Evolutionary conservation across 257 asterid genomes (phyloP), one percentile per base, ranked within the genome.

Genomic region (Petunia secreta): DNA sequence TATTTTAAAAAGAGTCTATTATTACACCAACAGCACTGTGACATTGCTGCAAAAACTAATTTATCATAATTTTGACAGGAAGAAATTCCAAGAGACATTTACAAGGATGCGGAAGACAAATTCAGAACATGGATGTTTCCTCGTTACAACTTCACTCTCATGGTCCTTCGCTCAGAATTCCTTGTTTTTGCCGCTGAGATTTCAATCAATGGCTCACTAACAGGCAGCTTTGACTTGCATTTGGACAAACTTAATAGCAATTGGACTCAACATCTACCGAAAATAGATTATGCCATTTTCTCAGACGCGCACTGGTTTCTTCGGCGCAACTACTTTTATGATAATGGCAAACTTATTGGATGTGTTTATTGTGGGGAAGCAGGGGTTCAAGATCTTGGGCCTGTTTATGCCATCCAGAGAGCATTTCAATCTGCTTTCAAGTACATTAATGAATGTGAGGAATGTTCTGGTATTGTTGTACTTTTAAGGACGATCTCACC

Each of bases 251-350:
- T 85, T 3, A 86, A 87, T 66, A 38, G 41, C 0, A 86, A 77
- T 1, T 90, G 92, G 92, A 82, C 85, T 1, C 71, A 79, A 36
- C 85, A 84, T n/a, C 78, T 90, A 65, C 80, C 90, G 1, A 15
- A 64, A 1, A 46, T 90, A 3, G 87, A 90, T 10, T 87, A 82
- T 38, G 87, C 81, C 58, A 79, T 90, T 80, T 77, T 90, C 83
- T 90, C 92, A 3, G 85, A 86, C n/a, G 88, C 81, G 10, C 89
- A 87, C 11, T 89, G 92, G 92, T 90, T 90, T 73, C 75, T 84
- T 69, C 75, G 91, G 34, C 83, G 77, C 6, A 81, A 85, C 81
- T 86, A 85, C 55, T 57, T 89, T 7, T 82, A 85, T 77, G 87
- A 81, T 38, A 80, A 75, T 1, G 84, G 84, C 71, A 63, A 53